Evolutionary conservation across 163 green algal species (phyloP).

Genomic region (Coccomyxa subellipsoidea): DNA sequence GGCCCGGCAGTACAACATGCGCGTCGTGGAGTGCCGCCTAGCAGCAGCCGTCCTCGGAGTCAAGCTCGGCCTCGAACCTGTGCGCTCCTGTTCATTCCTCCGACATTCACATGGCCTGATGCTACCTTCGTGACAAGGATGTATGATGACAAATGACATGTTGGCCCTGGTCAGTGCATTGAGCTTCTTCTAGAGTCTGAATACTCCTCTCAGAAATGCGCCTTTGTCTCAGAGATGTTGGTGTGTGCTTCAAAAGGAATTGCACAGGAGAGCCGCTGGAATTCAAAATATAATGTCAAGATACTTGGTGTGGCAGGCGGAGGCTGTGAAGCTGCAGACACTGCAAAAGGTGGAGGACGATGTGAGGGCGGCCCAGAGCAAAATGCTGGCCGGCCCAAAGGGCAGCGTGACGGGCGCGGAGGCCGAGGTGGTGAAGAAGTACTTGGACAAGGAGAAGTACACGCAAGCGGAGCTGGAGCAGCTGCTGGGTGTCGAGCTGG

Average conservation of each 20-base stretch:
- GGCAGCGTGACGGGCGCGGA: not conserved
- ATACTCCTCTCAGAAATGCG: no score
- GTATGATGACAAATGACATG: no score
- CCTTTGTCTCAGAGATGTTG: no score
- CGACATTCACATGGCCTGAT: no score
- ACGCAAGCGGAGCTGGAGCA: conserved; percentile 64
- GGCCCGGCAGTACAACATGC: conserved; percentile 88
- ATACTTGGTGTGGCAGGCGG: conserved; percentile 31
- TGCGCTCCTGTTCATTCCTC: not conserved
- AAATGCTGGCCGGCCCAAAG: conserved; percentile 25
- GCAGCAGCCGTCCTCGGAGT: conserved; percentile 72
- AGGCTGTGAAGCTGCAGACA: conserved; percentile 51
- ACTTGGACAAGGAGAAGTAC: not conserved
- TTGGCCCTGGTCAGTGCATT: no score
- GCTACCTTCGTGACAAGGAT: no score
- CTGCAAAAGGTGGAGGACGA: conserved; percentile 76
- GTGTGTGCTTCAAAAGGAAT: no score
- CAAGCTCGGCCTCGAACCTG: conserved; percentile 47
- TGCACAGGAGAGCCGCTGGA: no score
- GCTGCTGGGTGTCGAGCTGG: conserved; percentile 57
- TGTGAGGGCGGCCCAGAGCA: conserved; percentile 23
- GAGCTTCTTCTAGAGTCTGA: no score
- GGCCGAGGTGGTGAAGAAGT: not conserved
- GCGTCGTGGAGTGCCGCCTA: conserved; percentile 94
- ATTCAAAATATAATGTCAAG: no score